These are phyloP conservation scores for Xerocomellus chrysenteron DNA, from an alignment of 768 basidiomycete species.

Conservation along the genomic window DNA sequence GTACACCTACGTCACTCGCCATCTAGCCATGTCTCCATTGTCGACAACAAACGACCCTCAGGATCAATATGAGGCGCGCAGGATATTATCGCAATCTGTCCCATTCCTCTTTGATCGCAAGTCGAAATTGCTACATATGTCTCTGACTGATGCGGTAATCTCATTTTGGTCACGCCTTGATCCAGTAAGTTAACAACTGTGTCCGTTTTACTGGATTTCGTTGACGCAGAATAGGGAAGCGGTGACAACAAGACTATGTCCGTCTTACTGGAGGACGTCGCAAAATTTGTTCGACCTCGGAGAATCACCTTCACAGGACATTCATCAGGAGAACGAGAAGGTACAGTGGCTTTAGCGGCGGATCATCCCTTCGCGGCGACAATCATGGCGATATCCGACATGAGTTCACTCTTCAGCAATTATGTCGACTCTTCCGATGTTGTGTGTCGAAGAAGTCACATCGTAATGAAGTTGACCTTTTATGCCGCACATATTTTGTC, in stretches of 20 bases:
- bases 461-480: conserved; percentile 63
- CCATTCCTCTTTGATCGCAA: conserved; percentile 66
- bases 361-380: conserved; percentile 15
- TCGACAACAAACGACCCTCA: conserved; percentile 39
- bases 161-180: conserved; percentile 67
- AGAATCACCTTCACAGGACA: conserved; percentile 16
- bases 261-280: conserved; percentile 57
- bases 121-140: conserved; percentile 53
- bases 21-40: conserved; percentile 59
- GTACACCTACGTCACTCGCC: conserved; percentile 67
- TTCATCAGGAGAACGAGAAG: not conserved
- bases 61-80: conserved; percentile 47
- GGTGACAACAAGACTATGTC: conserved; percentile 43
- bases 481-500: conserved; percentile 64
- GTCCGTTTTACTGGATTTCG: not conserved
- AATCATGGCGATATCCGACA: conserved; percentile 30
- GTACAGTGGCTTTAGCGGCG: not conserved
- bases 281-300: conserved; percentile 50
- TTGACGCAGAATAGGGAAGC: conserved; percentile 30
- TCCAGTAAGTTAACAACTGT: conserved; percentile 23
- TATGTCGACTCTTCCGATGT: not conserved
- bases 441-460: conserved; percentile 29
- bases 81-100: conserved; percentile 48
- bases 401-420: conserved; percentile 20
- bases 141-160: conserved; percentile 51